Base-by-base conservation (phyloP, 345 rosid genomes). In the Citrus maxima region DNA sequence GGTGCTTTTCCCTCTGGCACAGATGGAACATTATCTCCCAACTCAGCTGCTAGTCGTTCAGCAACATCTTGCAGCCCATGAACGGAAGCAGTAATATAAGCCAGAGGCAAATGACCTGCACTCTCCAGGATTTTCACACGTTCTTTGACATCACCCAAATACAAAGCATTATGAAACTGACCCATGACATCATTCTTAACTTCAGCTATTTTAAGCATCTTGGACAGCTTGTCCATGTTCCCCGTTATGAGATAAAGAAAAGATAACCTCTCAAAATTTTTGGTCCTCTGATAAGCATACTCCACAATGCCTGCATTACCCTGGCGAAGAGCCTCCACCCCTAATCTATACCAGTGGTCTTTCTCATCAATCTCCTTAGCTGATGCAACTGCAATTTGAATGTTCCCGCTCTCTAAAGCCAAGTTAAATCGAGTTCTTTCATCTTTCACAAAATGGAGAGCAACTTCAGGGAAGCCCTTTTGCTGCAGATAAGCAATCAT, bases 261-360 rank as follows among this genome's bases (percentile, higher is more conserved):
- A 30, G 99, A 95, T 19, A 95, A 71, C 85, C 98, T 95, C 90
- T 95, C 99, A 80, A 95, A 91, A 79, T 95, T 95, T 86, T 95
- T 95, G 38, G 99, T 93, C 90, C 90, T 87, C 90, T 95, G 98
- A 80, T 95, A 95, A 22, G 99, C 97, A 84, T 93, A 93, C 74
- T 95, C 98, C 78, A 92, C 98, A 77, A 95, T 92, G 64, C 93
- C 93, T 4, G 95, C 84, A 85, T 95, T 93, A 68, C 99, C 99
- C 82, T 95, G 99, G 77, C 98, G 96, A 85, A 95, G 99, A 70
- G 99, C 99, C 87, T 95, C 98, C 81, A 95, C 99, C 49, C 99
- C 99, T 67, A 95, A 80, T 73, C 88, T 89, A 60, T 93, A 92
- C 99, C 98, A 93, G 80, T 90, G 93, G 66, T 93, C 99, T 80